These are phyloP conservation scores for Calonectria crousiana DNA, from an alignment of 2,329 filamentous ascomycete genomes.

Conservation along the genomic window DNA sequence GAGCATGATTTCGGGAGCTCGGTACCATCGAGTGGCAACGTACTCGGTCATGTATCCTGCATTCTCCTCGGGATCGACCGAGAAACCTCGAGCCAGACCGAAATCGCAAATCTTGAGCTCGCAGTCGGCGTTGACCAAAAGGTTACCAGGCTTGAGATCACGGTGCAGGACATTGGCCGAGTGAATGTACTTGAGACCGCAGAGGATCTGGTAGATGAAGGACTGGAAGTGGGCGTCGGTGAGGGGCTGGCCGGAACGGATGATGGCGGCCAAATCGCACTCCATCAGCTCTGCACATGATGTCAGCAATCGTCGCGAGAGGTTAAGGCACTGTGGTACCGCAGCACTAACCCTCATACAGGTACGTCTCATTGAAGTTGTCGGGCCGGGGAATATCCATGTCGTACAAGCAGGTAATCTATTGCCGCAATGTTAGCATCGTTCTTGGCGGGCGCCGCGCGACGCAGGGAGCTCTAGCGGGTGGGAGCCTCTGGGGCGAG, in stretches of 20 bases:
- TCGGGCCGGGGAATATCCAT: constrained; percentile 99
- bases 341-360: constrained; percentile 85
- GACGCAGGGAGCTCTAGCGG: neutral
- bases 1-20: constrained; percentile 98
- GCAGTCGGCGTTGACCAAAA: constrained; percentile 98
- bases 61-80: constrained; percentile 96
- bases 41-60: constrained; percentile 99
- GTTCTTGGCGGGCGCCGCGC: constrained; percentile 13
- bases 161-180: constrained; percentile 97
- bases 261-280: constrained; percentile 97
- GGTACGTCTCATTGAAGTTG: constrained; percentile 98
- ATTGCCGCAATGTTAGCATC: constrained; percentile 33
- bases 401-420: constrained; percentile 99
- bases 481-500: constrained; percentile 3
- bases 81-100: constrained; percentile 95
- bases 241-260: constrained; percentile 94
- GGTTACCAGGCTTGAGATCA: constrained; percentile 95
- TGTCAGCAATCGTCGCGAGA: constrained; percentile 34
- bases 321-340: neutral
- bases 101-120: constrained; percentile 99
- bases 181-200: constrained; percentile 98
- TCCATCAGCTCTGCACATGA: constrained; percentile 89
- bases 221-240: constrained; percentile 99
- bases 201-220: constrained; percentile 99
- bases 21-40: constrained; percentile 95